phyloP scores from a whole-genome alignment of 73 alveolate species.

The Paramecium primaurelia region DNA sequence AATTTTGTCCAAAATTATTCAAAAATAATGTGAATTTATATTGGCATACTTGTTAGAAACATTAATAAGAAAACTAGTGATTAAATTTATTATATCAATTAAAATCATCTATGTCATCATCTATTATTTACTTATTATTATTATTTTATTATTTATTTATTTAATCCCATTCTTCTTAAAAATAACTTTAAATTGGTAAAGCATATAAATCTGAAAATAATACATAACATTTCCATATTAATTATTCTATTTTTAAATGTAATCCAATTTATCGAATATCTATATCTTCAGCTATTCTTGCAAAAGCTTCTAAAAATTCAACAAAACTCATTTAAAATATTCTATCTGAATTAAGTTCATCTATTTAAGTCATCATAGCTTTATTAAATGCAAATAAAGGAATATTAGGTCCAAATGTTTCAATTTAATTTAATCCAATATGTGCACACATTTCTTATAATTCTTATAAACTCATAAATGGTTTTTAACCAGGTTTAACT shows the following conservation, averaged over 20 bases:
- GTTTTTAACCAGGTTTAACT: constrained; percentile 77
- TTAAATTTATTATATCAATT: neutral
- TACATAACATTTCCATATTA: neutral
- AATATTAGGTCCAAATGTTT: constrained; percentile 61
- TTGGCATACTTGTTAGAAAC: neutral
- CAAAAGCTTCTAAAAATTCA: constrained; percentile 36
- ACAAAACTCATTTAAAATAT: constrained; percentile 60
- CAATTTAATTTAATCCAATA: constrained; percentile 48
- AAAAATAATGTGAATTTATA: neutral
- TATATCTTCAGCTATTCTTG: constrained; percentile 40
- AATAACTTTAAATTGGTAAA: neutral
- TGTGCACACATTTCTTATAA: constrained; percentile 50
- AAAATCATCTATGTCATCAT: neutral
- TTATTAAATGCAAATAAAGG: constrained; percentile 57
- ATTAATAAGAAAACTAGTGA: neutral
- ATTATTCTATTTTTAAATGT: neutral
- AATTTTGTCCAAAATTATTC: neutral
- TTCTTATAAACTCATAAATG: constrained; percentile 69
- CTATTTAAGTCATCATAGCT: constrained; percentile 76
- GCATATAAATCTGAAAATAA: neutral
- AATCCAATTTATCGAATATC: constrained; percentile 31
- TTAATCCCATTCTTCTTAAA: neutral
- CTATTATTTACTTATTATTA: neutral
- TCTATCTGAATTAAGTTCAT: constrained; percentile 70
- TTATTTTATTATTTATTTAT: neutral